Percentiles rank a stretch among this genome's conserved stretches.
These are phyloP conservation scores for Russula lepida DNA, from an alignment of 768 basidiomycete species.

Conservation along the genomic window DNA sequence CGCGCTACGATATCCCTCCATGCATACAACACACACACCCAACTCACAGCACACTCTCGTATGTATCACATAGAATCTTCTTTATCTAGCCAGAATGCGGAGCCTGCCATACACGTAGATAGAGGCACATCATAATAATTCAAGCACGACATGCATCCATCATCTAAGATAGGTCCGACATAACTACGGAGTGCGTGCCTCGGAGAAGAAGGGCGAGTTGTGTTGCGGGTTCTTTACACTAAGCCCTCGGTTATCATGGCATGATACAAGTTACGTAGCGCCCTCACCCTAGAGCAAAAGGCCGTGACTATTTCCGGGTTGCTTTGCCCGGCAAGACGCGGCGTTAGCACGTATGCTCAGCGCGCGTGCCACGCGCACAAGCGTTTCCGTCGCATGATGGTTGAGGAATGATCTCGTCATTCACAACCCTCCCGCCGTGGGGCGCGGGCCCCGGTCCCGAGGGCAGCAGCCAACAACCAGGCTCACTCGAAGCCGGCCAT, in stretches of 20 bases:
- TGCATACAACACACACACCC: background rate
- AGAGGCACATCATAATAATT: conserved; percentile 13
- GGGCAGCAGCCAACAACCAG: background rate
- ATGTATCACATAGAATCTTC: conserved; percentile 16
- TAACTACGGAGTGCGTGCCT: background rate
- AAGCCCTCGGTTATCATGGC: background rate
- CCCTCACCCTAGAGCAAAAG: background rate
- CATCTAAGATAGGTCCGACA: background rate
- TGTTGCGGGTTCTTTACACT: background rate
- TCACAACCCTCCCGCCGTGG: background rate
- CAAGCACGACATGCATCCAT: background rate
- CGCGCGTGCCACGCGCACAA: background rate
- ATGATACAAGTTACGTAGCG: background rate
- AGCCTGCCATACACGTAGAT: conserved; percentile 15
- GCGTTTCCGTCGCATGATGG: background rate
- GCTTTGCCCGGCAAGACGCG: background rate
- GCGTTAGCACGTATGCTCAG: conserved; percentile 16
- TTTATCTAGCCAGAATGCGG: conserved; percentile 1
- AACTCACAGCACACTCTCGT: background rate
- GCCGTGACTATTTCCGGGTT: conserved; percentile 12
- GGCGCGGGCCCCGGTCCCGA: background rate
- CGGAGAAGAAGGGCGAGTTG: background rate
- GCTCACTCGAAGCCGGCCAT: background rate
- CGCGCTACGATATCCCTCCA: conserved; percentile 7
- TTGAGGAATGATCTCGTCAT: background rate